Conservation (phyloP, 2,329 filamentous ascomycete species). For the Cadophora malorum region DNA sequence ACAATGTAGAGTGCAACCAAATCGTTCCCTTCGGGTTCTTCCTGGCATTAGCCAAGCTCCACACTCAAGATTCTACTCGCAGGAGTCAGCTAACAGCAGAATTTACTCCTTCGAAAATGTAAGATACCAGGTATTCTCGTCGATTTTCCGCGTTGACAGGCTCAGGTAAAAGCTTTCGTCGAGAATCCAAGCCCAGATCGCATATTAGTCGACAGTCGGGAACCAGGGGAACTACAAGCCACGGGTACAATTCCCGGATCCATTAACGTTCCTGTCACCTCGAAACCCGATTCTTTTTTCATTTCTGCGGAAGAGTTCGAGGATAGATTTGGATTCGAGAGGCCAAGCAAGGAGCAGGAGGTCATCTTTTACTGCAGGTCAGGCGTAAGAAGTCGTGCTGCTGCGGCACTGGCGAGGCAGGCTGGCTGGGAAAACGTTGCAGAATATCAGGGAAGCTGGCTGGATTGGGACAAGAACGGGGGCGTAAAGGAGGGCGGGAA, state of each 20-base stretch:
- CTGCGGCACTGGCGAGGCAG: slow-evolving; percentile 76
- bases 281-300: slow-evolving; percentile 80
- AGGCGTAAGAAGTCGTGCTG: slow-evolving; percentile 80
- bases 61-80: slow-evolving; percentile 33
- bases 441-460: slow-evolving; percentile 78
- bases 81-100: slow-evolving; percentile 45
- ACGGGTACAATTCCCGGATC: slow-evolving; percentile 80
- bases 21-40: neutral
- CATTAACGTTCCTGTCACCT: slow-evolving; percentile 81
- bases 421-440: slow-evolving; percentile 76
- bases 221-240: slow-evolving; percentile 68
- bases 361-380: slow-evolving; percentile 94
- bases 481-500: slow-evolving; percentile 52
- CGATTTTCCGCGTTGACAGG: slow-evolving; percentile 16
- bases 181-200: slow-evolving; percentile 45
- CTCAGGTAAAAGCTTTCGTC: slow-evolving; percentile 51
- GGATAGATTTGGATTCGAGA: slow-evolving; percentile 78
- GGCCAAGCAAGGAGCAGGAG: slow-evolving; percentile 62
- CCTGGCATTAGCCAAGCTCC: slow-evolving; percentile 2
- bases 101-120: slow-evolving; percentile 57
- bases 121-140: slow-evolving; percentile 16
- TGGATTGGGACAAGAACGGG: slow-evolving; percentile 81
- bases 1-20: slow-evolving; percentile 25
- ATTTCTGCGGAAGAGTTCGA: slow-evolving; percentile 80
- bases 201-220: slow-evolving; percentile 64